Base-by-base conservation (phyloP, 768 basidiomycete genomes). In the Pulveroboletus sp. region DNA sequence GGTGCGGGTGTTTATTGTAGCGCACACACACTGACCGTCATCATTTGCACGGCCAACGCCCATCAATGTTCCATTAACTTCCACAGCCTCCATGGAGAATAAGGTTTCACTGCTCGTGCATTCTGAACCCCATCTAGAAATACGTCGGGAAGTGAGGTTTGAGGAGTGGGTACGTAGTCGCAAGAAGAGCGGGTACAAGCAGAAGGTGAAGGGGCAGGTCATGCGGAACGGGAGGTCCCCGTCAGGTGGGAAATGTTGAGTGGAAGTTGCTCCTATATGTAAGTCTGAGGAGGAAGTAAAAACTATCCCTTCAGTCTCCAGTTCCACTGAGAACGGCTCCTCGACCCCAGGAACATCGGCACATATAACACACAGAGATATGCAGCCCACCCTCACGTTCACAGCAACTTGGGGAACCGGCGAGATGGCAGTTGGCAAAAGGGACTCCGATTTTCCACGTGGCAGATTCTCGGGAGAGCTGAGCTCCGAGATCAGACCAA, bases 71-170 rank as follows among this genome's bases (percentile, higher is more conserved):
- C 74, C 77, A 35, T 50, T 61, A 18, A 77, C 55, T 56, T 86
- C 79, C 11, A 88, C 46, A 0, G 73, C 67, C 37, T 85, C 86
- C 39, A 86, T 55, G 5, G 81, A 82, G 12, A 86, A 57, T 3
- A 87, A 50, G 40, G 79, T 80, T 54, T 80, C 77, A 51, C 69
- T 52, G 50, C 67, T 72, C 37, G 73, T 71, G 17, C 68, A 59
- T 49, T 74, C 74, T 9, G 71, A 67, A 14, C 69, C 63, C 43
- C 54, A 58, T 39, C 52, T 61, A 17, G 68, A 68, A 41, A 66
- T 63, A 35, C 58, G 58, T 41, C 57, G 59, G 32, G 64, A 57
- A 44, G 62, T 56, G 24, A 62, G 47, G 40, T 43, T 57, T 21
- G 52, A 53, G 27, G 50, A 64, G 35, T 56, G 73, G 6, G 74